Conservation (phyloP, 176 grass and related monocot species). For the Paspalum notatum region DNA sequence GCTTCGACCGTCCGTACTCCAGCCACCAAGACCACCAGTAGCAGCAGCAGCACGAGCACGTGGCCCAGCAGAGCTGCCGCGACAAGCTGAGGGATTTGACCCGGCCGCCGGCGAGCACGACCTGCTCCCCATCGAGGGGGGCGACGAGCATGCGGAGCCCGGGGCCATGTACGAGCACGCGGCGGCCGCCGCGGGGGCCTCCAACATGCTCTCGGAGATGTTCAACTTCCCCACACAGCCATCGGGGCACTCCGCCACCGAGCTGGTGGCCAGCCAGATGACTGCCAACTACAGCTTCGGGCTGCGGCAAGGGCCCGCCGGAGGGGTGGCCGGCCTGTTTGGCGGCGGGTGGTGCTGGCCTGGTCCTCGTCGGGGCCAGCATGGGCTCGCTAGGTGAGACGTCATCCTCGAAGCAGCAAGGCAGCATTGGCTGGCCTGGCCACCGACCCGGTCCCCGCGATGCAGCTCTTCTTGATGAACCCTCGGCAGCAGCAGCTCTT, state of each 20-base stretch:
- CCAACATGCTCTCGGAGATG: conserved; percentile 97
- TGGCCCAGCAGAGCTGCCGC: conserved; percentile 93
- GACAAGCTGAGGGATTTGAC: conserved; percentile 90
- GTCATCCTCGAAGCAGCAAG: conserved; percentile 52
- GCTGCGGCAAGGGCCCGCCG: conserved; percentile 28
- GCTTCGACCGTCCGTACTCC: conserved; percentile 55
- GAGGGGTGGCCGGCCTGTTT: conserved; percentile 33
- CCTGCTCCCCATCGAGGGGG: conserved; percentile 58
- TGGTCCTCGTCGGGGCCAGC: conserved; percentile 52
- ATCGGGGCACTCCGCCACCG: conserved; percentile 60
- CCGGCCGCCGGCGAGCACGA: conserved; percentile 44
- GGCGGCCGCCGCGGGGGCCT: conserved; percentile 51
- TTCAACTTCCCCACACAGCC: conserved; percentile 76
- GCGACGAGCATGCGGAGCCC: conserved; percentile 46
- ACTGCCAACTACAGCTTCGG: conserved; percentile 60
- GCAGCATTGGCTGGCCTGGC: conserved; percentile 49
- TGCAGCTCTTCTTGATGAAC: conserved; percentile 93
- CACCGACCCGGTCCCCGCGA: conserved; percentile 66
- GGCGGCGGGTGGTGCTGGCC: conserved; percentile 35
- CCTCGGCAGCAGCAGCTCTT: conserved; percentile 65
- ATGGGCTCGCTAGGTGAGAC: conserved; percentile 61
- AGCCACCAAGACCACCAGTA: conserved; percentile 44
- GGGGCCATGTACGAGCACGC: conserved; percentile 70
- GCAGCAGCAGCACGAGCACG: conserved; percentile 70
- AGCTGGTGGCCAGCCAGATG: conserved; percentile 87